Evolutionary conservation across 805 yeast genomes (phyloP).

Genomic region (Barnettozyma pratensis): DNA sequence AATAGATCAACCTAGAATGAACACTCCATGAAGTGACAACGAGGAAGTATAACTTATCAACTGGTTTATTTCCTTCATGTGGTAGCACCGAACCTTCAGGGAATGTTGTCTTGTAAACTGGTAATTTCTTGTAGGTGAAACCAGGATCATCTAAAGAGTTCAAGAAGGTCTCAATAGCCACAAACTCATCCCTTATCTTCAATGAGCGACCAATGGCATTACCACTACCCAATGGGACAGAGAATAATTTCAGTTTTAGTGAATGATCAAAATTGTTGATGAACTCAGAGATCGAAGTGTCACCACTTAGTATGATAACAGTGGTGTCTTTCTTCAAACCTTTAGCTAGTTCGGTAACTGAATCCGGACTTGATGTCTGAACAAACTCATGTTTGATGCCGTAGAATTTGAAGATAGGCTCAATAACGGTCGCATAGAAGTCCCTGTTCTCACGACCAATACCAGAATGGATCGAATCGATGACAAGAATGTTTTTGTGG

Average conservation of each 20-base stretch:
- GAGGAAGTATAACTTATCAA: slow-evolving; percentile 28
- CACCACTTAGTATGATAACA: slow-evolving; percentile 72
- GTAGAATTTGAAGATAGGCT: slow-evolving; percentile 41
- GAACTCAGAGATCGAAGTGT: slow-evolving; percentile 77
- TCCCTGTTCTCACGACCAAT: slow-evolving; percentile 31
- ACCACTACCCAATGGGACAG: slow-evolving; percentile 80
- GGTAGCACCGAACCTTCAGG: slow-evolving; percentile 22
- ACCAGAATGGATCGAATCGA: slow-evolving; percentile 35
- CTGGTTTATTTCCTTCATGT: neutral
- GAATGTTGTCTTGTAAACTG: slow-evolving; percentile 29
- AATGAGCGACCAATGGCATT: slow-evolving; percentile 71
- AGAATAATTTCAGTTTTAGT: slow-evolving; percentile 19
- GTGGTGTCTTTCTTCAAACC: slow-evolving; percentile 29
- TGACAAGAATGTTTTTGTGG: slow-evolving; percentile 16
- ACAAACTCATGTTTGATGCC: slow-evolving; percentile 34
- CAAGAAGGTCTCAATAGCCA: slow-evolving; percentile 34
- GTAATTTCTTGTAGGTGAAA: slow-evolving; percentile 18
- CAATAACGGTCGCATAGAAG: slow-evolving; percentile 37
- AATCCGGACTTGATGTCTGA: slow-evolving; percentile 35
- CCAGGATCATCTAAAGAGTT: slow-evolving; percentile 4
- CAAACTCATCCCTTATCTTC: slow-evolving; percentile 32
- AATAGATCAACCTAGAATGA: slow-evolving; percentile 81
- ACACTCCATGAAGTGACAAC: slow-evolving; percentile 83
- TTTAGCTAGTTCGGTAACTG: slow-evolving; percentile 37
- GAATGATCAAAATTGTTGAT: slow-evolving; percentile 40